Percentiles rank a stretch among this genome's conserved stretches.
Conservation (phyloP, 169 alveolate species). For the Cryptosporidium parvum region DNA sequence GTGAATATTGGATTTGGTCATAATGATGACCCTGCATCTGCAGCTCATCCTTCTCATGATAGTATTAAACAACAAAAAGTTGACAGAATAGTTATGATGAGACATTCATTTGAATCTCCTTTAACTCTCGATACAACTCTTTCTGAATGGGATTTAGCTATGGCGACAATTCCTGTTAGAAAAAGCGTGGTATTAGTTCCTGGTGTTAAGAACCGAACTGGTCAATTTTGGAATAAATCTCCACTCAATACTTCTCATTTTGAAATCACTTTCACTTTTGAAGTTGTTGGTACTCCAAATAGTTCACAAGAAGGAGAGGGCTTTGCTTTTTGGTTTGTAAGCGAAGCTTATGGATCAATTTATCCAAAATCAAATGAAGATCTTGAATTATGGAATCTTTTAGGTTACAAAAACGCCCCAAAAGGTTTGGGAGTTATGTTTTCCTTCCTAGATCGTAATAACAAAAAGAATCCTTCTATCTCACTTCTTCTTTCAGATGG, state of each 20-base stretch:
- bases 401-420: slow-evolving; percentile 80
- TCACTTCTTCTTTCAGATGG: slow-evolving; percentile 74
- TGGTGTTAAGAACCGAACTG: slow-evolving; percentile 78
- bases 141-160: slow-evolving; percentile 80
- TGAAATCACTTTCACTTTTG: slow-evolving; percentile 79
- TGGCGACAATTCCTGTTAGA: slow-evolving; percentile 80
- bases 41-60: slow-evolving; percentile 75
- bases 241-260: slow-evolving; percentile 79
- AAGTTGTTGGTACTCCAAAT: slow-evolving; percentile 72
- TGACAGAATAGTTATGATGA: slow-evolving; percentile 59
- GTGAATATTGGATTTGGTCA: slow-evolving; percentile 2
- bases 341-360: slow-evolving; percentile 77
- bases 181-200: slow-evolving; percentile 80
- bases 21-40: slow-evolving; percentile 42
- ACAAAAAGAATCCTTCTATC: slow-evolving; percentile 80
- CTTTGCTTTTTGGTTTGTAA: slow-evolving; percentile 81
- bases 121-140: slow-evolving; percentile 68
- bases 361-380: slow-evolving; percentile 78
- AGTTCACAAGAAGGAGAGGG: slow-evolving; percentile 77
- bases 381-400: slow-evolving; percentile 76
- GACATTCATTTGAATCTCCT: slow-evolving; percentile 74
- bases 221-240: slow-evolving; percentile 81
- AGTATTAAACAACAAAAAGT: slow-evolving; percentile 61
- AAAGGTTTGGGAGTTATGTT: slow-evolving; percentile 81
- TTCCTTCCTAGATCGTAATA: slow-evolving; percentile 74